Evolutionary conservation across 2,329 filamentous ascomycete genomes (phyloP).

Genomic region (Pyrenophora seminiperda): DNA sequence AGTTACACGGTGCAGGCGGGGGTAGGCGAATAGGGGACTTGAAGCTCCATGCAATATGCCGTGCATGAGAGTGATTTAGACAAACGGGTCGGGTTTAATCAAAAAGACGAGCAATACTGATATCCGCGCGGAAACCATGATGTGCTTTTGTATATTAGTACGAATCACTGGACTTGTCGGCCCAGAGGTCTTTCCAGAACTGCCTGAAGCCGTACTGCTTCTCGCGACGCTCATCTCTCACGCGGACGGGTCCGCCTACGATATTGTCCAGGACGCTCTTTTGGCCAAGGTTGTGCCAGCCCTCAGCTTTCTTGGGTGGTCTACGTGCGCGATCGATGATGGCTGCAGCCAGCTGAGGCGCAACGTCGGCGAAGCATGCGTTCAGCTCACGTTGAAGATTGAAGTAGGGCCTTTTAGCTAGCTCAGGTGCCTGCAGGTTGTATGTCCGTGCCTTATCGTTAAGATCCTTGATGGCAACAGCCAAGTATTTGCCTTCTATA

Average conservation of each 20-base stretch:
- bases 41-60: constrained; percentile 2
- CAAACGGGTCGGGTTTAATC: neutral
- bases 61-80: constrained; percentile 1
- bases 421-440: constrained; percentile 89
- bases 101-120: neutral
- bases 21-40: constrained; percentile 12
- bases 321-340: constrained; percentile 71
- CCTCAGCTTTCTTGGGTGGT: constrained; percentile 47
- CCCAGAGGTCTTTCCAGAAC: constrained; percentile 84
- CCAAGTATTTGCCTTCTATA: constrained; percentile 75
- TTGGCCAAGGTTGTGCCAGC: constrained; percentile 47
- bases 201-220: constrained; percentile 82
- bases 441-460: constrained; percentile 84
- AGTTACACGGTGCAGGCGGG: constrained; percentile 2
- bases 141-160: constrained; percentile 9
- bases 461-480: constrained; percentile 74
- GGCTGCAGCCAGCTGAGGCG: constrained; percentile 72
- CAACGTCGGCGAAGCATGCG: constrained; percentile 83
- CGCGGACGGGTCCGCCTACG: constrained; percentile 58
- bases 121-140: neutral
- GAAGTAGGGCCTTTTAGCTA: constrained; percentile 93
- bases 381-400: constrained; percentile 79
- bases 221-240: constrained; percentile 75
- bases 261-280: constrained; percentile 68
- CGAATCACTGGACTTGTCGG: constrained; percentile 11